Conservation (phyloP, 345 rosid species). For the Arabidopsis arenosa region DNA sequence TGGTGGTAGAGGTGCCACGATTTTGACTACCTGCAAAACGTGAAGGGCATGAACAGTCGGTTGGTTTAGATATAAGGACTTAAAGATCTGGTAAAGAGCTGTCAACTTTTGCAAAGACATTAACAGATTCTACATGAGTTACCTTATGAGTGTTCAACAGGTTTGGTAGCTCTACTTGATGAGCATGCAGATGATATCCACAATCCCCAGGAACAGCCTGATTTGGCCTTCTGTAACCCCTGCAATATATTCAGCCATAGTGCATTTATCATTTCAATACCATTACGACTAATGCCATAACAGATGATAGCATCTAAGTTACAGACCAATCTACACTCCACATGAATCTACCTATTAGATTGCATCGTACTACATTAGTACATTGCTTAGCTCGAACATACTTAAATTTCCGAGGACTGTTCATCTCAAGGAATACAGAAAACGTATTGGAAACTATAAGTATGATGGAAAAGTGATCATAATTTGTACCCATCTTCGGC, state of each 20-base stretch:
- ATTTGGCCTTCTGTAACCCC: conserved; percentile 72
- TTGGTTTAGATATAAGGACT: neutral
- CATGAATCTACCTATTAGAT: conserved; percentile 5
- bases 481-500: conserved; percentile 73
- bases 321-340: conserved; percentile 2
- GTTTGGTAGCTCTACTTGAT: conserved; percentile 62
- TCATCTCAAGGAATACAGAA: neutral
- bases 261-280: conserved; percentile 1
- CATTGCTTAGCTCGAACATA: neutral
- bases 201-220: conserved; percentile 88
- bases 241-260: conserved; percentile 36
- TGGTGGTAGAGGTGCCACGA: conserved; percentile 66
- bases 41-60: neutral
- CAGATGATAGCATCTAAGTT: neutral
- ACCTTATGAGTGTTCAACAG: conserved; percentile 63
- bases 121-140: conserved; percentile 1
- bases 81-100: neutral
- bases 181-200: conserved; percentile 89
- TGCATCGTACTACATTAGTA: neutral
- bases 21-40: conserved; percentile 51
- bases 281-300: neutral
- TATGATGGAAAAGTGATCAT: neutral
- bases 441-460: neutral
- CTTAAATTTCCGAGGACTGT: neutral
- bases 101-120: neutral